Evolutionary conservation across 306 rosid species (phyloP).

Genomic region (Sesbania bispinosa): DNA sequence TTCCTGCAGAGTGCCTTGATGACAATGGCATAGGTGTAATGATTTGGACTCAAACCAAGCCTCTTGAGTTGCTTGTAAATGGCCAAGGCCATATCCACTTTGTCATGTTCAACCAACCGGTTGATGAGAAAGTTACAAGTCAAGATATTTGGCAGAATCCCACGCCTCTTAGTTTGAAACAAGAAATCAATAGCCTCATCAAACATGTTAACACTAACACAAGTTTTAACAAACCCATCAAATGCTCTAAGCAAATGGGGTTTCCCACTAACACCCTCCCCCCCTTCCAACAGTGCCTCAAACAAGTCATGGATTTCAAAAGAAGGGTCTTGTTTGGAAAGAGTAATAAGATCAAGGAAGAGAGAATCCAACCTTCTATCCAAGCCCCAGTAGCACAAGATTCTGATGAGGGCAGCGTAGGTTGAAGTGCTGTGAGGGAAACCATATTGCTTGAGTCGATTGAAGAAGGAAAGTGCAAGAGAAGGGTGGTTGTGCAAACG

Average conservation of each 20-base stretch:
- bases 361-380: slow-evolving; percentile 54
- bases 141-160: slow-evolving; percentile 53
- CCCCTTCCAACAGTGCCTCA: slow-evolving; percentile 31
- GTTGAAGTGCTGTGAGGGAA: slow-evolving; percentile 46
- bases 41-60: slow-evolving; percentile 63
- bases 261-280: slow-evolving; percentile 15
- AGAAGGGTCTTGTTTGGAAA: slow-evolving; percentile 18
- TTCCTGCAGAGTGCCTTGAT: slow-evolving; percentile 66
- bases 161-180: slow-evolving; percentile 43
- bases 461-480: slow-evolving; percentile 49
- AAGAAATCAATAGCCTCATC: slow-evolving; percentile 67
- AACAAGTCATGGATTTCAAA: slow-evolving; percentile 46
- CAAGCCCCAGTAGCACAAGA: slow-evolving; percentile 58
- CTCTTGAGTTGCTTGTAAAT: slow-evolving; percentile 59
- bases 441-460: slow-evolving; percentile 36
- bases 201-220: slow-evolving; percentile 54
- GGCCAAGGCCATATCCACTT: slow-evolving; percentile 45
- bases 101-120: slow-evolving; percentile 46
- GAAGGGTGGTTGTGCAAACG: slow-evolving; percentile 39
- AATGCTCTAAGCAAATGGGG: slow-evolving; percentile 38
- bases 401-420: slow-evolving; percentile 48
- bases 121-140: slow-evolving; percentile 71
- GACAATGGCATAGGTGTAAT: slow-evolving; percentile 62
- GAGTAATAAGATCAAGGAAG: slow-evolving; percentile 47
- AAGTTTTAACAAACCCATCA: slow-evolving; percentile 60